Evolutionary conservation across 306 rosid species (phyloP), one percentile per base, ranked within the genome.

Genomic region (Fragaria iinumae): DNA sequence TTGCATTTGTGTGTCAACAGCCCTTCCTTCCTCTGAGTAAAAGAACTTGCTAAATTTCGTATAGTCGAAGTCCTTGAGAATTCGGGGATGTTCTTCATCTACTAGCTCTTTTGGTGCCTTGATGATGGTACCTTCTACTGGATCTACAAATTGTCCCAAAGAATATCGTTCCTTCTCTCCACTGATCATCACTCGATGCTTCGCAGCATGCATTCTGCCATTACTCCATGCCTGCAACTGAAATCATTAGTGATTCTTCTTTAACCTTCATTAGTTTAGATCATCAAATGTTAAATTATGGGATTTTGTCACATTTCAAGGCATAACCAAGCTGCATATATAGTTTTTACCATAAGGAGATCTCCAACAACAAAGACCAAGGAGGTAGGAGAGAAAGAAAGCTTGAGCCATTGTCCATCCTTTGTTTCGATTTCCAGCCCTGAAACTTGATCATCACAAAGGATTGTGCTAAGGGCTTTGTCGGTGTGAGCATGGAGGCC

Each of bases 161-260:
- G 88, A 77, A 66, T 89, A 87, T 77, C 89, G 85, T 9, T 84
- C 87, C 2, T 84, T 85, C n/a, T 86, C 76, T 39, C 93, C 88
- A 1, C 21, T 74, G 86, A 91, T 86, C 89, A 89, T 80, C 75
- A 87, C 93, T 17, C 87, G 27, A 44, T 91, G 96, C 64, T 67
- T 68, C 0, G 89, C 72, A 0, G 93, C 66, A 75, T 89, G 76
- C n/a, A 87, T 3, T 80, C 88, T 72, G 0, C 91, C 91, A 2
- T 91, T 87, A 67, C 89, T 36, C 93, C 93, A 87, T 23, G 96
- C 73, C 57, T 69, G 36, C 57, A 45, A 45, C 9, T 69, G 18
- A 68, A 12, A 50, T 16, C 55, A 50, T 50, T 50, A 50, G n/a
- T 50, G 56, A 50, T 16, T 50, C 8, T 50, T 50, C n/a, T 50